Conservation (phyloP, 306 rosid genomes). For the Cicer pinnatifidum region DNA sequence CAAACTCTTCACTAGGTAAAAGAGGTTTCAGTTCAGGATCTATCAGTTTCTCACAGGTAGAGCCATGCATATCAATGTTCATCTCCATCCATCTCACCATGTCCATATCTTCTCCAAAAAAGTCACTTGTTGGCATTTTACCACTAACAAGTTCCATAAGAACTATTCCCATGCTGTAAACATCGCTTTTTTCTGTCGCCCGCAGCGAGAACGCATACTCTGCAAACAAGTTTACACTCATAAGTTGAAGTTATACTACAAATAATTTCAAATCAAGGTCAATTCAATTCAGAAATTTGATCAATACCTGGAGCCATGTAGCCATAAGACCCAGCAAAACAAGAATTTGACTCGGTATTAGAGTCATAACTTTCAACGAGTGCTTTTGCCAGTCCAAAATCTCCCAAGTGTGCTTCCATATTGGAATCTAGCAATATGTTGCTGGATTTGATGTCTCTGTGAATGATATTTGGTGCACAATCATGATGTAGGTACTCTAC, state of each 20-base stretch:
- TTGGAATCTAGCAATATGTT: slow-evolving; percentile 79
- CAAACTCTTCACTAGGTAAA: slow-evolving; percentile 59
- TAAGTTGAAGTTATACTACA: neutral
- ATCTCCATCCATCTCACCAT: slow-evolving; percentile 97
- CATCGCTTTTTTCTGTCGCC: slow-evolving; percentile 91
- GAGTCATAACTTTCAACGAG: slow-evolving; percentile 67
- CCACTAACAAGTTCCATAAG: slow-evolving; percentile 94
- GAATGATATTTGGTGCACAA: slow-evolving; percentile 82
- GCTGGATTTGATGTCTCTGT: slow-evolving; percentile 89
- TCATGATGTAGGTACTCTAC: slow-evolving; percentile 95
- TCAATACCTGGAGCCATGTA: slow-evolving; percentile 90
- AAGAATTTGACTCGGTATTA: slow-evolving; percentile 68
- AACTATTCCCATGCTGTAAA: slow-evolving; percentile 93
- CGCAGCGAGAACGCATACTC: slow-evolving; percentile 85
- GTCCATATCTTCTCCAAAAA: slow-evolving; percentile 79
- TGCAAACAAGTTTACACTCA: slow-evolving; percentile 42
- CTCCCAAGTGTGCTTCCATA: slow-evolving; percentile 96
- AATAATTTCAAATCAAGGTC: neutral
- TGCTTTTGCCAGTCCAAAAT: slow-evolving; percentile 86
- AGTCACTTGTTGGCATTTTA: slow-evolving; percentile 74
- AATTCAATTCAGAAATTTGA: slow-evolving; percentile 3
- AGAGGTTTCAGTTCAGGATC: slow-evolving; percentile 73
- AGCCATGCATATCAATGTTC: slow-evolving; percentile 55
- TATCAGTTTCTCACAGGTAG: slow-evolving; percentile 59
- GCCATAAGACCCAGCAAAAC: slow-evolving; percentile 93